Conservation (phyloP, 768 basidiomycete genomes). For the Asterophora lycoperdoides region DNA sequence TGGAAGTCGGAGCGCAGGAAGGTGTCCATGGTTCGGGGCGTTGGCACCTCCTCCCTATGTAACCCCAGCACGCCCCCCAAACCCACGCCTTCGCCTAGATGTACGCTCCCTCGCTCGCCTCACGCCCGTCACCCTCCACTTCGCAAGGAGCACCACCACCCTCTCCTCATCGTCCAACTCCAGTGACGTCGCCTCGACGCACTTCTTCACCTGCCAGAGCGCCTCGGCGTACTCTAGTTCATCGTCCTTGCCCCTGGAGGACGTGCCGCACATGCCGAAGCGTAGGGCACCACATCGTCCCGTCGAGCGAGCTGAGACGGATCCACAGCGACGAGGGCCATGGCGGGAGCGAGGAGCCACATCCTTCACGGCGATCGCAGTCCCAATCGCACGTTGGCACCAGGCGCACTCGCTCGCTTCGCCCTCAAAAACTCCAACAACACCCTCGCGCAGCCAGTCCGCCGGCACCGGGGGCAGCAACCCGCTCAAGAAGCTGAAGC, state of each 20-base stretch:
- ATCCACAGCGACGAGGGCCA: constrained; percentile 26
- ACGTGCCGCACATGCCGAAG: constrained; percentile 38
- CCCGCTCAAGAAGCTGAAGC: constrained; percentile 3
- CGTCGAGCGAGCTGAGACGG: constrained; percentile 51
- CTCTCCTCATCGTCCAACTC: constrained; percentile 60
- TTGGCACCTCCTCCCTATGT: no score
- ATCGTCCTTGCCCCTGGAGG: constrained; percentile 43
- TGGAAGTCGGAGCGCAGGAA: no score
- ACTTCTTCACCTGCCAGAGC: constrained; percentile 42
- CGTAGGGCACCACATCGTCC: constrained; percentile 45
- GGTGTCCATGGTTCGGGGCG: constrained; percentile 7
- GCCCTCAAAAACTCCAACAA: background rate
- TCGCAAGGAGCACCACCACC: constrained; percentile 42
- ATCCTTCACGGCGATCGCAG: background rate
- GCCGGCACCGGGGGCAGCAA: background rate
- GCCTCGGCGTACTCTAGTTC: constrained; percentile 50
- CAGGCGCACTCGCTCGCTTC: background rate
- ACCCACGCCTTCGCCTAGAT: background rate
- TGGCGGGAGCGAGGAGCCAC: background rate
- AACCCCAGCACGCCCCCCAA: background rate
- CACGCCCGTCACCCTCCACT: constrained; percentile 1
- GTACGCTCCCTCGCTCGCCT: background rate
- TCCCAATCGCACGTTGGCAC: no score
- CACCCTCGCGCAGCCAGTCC: background rate
- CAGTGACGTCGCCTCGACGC: constrained; percentile 51